Evolutionary conservation across 257 asterid genomes (phyloP).

Genomic region (Solanum appendiculatum): DNA sequence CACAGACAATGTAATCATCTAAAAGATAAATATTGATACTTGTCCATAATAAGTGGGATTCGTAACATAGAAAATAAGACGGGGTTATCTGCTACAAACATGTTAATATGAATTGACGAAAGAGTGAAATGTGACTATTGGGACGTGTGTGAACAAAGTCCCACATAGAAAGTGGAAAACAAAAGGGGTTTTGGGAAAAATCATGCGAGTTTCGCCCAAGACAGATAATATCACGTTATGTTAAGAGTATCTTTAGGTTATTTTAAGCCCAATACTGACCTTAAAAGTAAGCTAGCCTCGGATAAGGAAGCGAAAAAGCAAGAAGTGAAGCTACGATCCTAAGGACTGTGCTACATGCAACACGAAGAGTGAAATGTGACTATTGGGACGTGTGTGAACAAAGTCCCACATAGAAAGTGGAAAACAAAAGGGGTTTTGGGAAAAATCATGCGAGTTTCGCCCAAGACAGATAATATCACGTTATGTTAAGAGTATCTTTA

Average conservation of each 20-base stretch:
- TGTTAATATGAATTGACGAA: not conserved
- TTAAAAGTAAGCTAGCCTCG: slow-evolving; percentile 31
- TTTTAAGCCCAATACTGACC: slow-evolving; percentile 14
- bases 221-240: too few relatives aligned
- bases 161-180: not conserved
- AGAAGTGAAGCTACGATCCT: slow-evolving; percentile 43
- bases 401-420: not conserved
- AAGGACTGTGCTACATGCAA: slow-evolving; percentile 41
- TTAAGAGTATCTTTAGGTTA: too few relatives aligned
- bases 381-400: not conserved
- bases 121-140: not conserved
- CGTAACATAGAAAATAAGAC: not conserved
- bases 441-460: too few relatives aligned
- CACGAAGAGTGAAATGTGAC: not conserved
- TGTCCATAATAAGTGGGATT: too few relatives aligned
- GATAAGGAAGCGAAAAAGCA: slow-evolving; percentile 46
- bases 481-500: too few relatives aligned
- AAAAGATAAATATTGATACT: too few relatives aligned
- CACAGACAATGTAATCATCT: too few relatives aligned
- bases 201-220: too few relatives aligned
- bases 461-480: too few relatives aligned
- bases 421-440: too few relatives aligned
- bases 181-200: too few relatives aligned
- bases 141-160: not conserved
- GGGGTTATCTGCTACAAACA: not conserved